phyloP scores from a whole-genome alignment of 2,329 filamentous ascomycete genomes.

The Herpotrichia juniperi region DNA sequence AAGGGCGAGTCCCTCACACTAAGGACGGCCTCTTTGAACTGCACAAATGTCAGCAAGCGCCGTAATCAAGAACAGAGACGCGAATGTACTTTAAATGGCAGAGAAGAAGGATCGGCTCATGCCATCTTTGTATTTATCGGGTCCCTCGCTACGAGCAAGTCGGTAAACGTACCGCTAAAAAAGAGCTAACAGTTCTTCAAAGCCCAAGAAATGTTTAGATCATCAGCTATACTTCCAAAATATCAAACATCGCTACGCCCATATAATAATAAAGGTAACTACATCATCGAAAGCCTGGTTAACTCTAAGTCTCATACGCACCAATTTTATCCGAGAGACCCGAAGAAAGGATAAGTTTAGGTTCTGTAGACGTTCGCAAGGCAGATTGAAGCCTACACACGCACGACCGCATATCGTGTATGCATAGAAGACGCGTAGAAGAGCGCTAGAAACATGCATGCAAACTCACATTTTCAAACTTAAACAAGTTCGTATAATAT shows the following conservation, averaged over 20 bases:
- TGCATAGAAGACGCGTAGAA: too few species aligned
- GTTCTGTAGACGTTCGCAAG: background rate
- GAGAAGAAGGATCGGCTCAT: conserved; percentile 12
- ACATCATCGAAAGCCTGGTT: background rate
- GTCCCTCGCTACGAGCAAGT: conserved; percentile 8
- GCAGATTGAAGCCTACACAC: too few species aligned
- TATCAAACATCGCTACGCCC: background rate
- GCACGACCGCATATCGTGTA: too few species aligned
- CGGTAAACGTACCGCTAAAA: conserved; percentile 6
- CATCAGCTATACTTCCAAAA: conserved; percentile 7
- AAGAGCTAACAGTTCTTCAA: conserved; percentile 9
- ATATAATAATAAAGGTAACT: background rate
- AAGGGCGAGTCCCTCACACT: conserved; percentile 6
- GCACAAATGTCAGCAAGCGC: background rate
- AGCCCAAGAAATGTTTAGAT: conserved; percentile 9
- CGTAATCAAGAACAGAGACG: background rate
- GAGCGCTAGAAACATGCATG: too few species aligned
- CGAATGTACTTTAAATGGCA: conserved; percentile 8
- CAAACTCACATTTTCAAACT: too few species aligned
- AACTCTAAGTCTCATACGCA: background rate
- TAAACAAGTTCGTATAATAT: too few species aligned
- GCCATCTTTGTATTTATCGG: conserved; percentile 9
- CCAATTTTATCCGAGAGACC: background rate
- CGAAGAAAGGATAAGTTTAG: background rate
- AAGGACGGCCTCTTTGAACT: conserved; percentile 8